Base-by-base conservation (phyloP, 192 early-diverging fungal species). In the Linnemannia exigua region DNA sequence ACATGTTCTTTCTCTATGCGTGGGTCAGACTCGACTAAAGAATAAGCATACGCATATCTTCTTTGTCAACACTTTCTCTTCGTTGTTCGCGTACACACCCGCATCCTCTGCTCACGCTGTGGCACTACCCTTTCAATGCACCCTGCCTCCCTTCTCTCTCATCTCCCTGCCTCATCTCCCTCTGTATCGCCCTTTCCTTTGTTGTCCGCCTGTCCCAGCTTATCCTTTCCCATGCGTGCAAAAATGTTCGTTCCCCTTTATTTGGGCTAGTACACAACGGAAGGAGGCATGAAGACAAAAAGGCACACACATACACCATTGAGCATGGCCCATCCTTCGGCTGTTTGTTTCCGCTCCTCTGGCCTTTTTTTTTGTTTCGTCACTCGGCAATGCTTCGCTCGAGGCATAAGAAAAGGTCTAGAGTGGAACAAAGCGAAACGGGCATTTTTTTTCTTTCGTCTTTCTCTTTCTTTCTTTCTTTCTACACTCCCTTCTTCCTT, bases 401-500 rank as follows among this genome's bases (percentile, higher is more conserved):
- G 58, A 63, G 25, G 58, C n/a, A n/a, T n/a, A n/a, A n/a, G 9
- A 44, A 9, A 44, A 44, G 41, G 41, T 44, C 5, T 9, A 44
- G 41, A 63, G 12, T 3, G 17, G 19, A 19, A 51, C 28, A 63
- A 63, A 63, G 31, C 1, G 12, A 11, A 63, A 15, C 28, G 11
- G 25, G 6, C 22, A 17, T 4, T 58, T 58, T 58, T 4, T 22
- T 67, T 37, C 48, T 14, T 46, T 19, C 36, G 3, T 77, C 47
- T 20, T n/a, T 47, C 58, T 66, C 2, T 16, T 58, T 54, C 72
- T 14, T 50, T 12, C 19, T 50, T 37, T 46, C 17, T 33, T 54
- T 70, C 75, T 37, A 58, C 68, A 31, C 68, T 36, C n/a, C 35
- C n/a, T n/a, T n/a, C n/a, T n/a, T n/a, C n/a, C n/a, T n/a, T 78